Conservation (phyloP, 208 protist species). For the Herpetomonas tarakana region DNA sequence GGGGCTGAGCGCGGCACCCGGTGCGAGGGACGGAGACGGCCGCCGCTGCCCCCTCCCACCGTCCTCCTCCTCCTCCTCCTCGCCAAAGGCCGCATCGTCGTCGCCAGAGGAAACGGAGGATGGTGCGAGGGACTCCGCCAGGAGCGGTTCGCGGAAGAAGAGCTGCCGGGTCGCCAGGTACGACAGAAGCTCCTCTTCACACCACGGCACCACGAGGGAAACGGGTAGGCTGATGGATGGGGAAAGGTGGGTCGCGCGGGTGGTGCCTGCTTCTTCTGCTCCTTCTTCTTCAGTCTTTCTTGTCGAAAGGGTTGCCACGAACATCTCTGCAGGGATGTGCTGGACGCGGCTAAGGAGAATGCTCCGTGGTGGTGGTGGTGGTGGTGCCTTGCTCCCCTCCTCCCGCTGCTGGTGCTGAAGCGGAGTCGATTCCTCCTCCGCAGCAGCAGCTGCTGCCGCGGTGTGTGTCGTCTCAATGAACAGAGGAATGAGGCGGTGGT, state of each 20-base stretch:
- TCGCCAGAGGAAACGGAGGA: neutral
- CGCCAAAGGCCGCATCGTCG: no score
- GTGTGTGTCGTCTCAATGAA: no score
- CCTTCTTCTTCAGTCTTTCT: neutral
- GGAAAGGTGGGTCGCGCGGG: neutral
- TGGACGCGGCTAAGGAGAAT: conserved; percentile 14
- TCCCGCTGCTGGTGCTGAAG: no score
- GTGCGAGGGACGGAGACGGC: no score
- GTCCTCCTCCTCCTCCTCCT: no score
- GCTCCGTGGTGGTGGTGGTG: no score
- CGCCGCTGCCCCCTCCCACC: no score
- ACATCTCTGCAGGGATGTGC: conserved; percentile 10
- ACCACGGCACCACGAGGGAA: neutral
- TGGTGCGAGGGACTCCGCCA: neutral
- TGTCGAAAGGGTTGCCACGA: no score
- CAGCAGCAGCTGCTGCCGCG: no score
- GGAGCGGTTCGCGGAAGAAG: conserved; percentile 3
- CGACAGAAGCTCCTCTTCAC: conserved; percentile 2
- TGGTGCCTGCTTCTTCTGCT: neutral
- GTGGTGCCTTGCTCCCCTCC: no score
- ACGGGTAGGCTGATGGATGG: neutral
- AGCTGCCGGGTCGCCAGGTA: neutral
- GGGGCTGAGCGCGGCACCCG: no score
- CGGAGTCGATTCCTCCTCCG: no score
- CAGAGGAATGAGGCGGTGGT: neutral